Evolutionary conservation across 805 yeast species (phyloP).

Genomic region (Candida lessepsii): DNA sequence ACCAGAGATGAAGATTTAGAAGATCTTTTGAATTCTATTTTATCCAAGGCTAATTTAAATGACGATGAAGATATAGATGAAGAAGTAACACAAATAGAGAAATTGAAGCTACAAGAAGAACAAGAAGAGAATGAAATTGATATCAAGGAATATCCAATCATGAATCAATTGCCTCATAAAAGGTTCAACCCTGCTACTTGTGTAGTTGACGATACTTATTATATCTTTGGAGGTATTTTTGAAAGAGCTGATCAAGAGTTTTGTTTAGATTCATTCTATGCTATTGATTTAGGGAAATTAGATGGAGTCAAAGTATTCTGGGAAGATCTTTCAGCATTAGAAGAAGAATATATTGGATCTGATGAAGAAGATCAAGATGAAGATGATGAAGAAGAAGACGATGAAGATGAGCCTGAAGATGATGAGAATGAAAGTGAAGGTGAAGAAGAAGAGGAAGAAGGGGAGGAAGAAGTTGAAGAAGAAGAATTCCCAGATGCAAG

Average conservation of each 20-base stretch:
- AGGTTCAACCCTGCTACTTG: slow-evolving; percentile 85
- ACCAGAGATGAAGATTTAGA: slow-evolving; percentile 79
- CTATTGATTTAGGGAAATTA: slow-evolving; percentile 78
- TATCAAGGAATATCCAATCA: slow-evolving; percentile 52
- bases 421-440: slow-evolving; percentile 53
- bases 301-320: slow-evolving; percentile 88
- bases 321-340: slow-evolving; percentile 74
- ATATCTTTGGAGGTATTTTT: slow-evolving; percentile 87
- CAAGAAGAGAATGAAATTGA: slow-evolving; percentile 42
- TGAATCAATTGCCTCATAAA: slow-evolving; percentile 75
- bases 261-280: slow-evolving; percentile 79
- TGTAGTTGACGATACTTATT: slow-evolving; percentile 79
- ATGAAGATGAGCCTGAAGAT: slow-evolving; percentile 37
- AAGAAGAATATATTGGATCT: slow-evolving; percentile 52
- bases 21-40: slow-evolving; percentile 69
- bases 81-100: slow-evolving; percentile 36
- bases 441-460: slow-evolving; percentile 69
- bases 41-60: slow-evolving; percentile 68
- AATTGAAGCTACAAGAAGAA: slow-evolving; percentile 32
- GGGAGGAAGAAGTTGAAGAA: slow-evolving; percentile 56
- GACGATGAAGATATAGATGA: slow-evolving; percentile 56
- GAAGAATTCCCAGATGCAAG: slow-evolving; percentile 84
- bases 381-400: slow-evolving; percentile 28
- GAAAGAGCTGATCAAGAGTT: slow-evolving; percentile 87
- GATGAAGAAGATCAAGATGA: slow-evolving; percentile 72